Evolutionary conservation across 129 eudicot genomes (phyloP).

Genomic region (Sambucus nigra): DNA sequence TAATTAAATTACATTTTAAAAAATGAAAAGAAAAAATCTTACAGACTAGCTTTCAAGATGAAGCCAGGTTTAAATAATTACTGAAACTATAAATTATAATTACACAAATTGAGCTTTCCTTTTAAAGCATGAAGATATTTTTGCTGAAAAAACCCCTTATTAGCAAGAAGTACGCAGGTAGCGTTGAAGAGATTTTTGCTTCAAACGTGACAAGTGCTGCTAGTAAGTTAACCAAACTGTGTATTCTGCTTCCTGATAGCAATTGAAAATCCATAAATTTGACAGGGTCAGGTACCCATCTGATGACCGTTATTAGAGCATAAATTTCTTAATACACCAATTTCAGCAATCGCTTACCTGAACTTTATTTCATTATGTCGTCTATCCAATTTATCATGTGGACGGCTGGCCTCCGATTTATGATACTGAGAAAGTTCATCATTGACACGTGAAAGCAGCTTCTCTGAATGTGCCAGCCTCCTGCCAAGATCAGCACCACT

Average conservation of each 20-base stretch:
- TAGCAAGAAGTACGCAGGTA: too few species aligned
- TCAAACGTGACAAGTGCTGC: slow-evolving; percentile 1
- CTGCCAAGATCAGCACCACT: slow-evolving; percentile 32
- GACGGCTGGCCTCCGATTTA: slow-evolving; percentile 25
- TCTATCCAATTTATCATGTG: slow-evolving; percentile 16
- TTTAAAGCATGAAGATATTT: too few species aligned
- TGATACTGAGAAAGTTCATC: slow-evolving; percentile 48
- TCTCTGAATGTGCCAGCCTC: slow-evolving; percentile 39
- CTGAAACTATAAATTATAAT: neutral
- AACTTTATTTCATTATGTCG: slow-evolving; percentile 15
- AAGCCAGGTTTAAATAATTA: neutral
- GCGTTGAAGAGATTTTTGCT: neutral
- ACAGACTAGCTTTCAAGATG: slow-evolving; percentile 1
- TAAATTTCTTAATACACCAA: neutral
- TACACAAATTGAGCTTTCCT: too few species aligned
- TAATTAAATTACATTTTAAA: neutral
- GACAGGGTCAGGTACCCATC: neutral
- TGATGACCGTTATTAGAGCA: neutral
- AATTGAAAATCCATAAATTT: neutral
- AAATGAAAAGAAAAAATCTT: neutral
- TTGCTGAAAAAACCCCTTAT: too few species aligned
- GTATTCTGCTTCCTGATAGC: slow-evolving; percentile 25
- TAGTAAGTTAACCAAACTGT: slow-evolving; percentile 3
- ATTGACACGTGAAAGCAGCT: slow-evolving; percentile 33
- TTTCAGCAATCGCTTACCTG: slow-evolving; percentile 13